Base-by-base conservation (phyloP, 75 land plant genomes). In the Chamaecyparis obtusa region DNA sequence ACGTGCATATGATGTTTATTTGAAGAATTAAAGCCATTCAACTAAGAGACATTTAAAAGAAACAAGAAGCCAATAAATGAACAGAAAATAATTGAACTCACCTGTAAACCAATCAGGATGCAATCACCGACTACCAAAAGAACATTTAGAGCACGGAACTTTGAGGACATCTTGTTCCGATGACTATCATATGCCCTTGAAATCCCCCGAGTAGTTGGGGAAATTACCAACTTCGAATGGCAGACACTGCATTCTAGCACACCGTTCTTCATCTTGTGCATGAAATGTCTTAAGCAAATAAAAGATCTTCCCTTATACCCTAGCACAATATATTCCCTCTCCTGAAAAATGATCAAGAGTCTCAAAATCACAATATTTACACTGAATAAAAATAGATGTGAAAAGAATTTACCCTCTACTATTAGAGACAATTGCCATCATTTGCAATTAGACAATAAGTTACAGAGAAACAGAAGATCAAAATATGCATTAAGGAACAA, bases 241-340 rank as follows among this genome's bases (percentile, higher is more conserved):
- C 99, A 98, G 55, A 92, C 94, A 84, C 95, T 93, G 90, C 99
- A 98, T 88, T 98, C 99, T 86, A 91, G 60, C 93, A 96, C 89
- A 83, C 92, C 95, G 84, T 93, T 94, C 92, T 90, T 89, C 76
- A 74, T 74, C 76, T 33, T 74, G 76, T 9, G 76, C 76, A 32
- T 13, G 4, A 30, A 74, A 3, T 13, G 13, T 72, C 36, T 72
- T 72, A 74, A 33, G 76, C 36, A 74, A 35, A 13, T 36, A 74
- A 74, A 33, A 3, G n/a, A 74, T 74, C 33, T 74, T 33, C 2
- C 1, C 76, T 74, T 74, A 14, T 11, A 9, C 76, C 76, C 76
- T 27, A 24, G 76, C 7, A 13, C 33, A 33, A 1, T 74, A 74
- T 32, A 33, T 27, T 64, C 30, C 76, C 76, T 74, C 76, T 33